These are phyloP conservation scores for Tylopilus orsonianus DNA, from an alignment of 1,284 basidiomycete genomes.

Conservation along the genomic window DNA sequence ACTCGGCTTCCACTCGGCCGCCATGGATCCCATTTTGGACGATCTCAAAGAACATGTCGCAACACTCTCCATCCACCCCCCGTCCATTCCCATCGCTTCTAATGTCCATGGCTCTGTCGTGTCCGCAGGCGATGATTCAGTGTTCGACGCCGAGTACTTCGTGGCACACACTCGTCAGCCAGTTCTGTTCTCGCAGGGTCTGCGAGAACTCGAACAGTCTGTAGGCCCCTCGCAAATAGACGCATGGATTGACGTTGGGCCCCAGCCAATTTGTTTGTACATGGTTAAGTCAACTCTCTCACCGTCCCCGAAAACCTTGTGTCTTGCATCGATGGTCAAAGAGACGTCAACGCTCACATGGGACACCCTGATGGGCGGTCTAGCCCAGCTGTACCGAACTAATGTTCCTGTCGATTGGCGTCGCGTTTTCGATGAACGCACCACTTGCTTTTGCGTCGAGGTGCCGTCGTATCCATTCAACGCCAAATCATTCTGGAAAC, in stretches of 20 bases:
- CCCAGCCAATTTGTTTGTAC: conserved; percentile 55
- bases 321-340: conserved; percentile 51
- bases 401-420: conserved; percentile 51
- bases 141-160: conserved; percentile 56
- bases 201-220: conserved; percentile 39
- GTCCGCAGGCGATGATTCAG: conserved; percentile 46
- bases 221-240: conserved; percentile 35
- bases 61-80: conserved; percentile 41
- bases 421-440: conserved; percentile 48
- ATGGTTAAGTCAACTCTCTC: conserved; percentile 49
- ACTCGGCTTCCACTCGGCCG: conserved; percentile 63
- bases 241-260: conserved; percentile 66
- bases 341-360: conserved; percentile 42
- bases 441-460: conserved; percentile 41
- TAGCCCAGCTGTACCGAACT: conserved; percentile 50
- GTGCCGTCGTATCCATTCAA: conserved; percentile 66
- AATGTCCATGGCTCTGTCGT: conserved; percentile 56
- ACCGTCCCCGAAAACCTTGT: conserved; percentile 34
- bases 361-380: conserved; percentile 42
- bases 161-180: conserved; percentile 57
- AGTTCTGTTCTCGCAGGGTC: conserved; percentile 54
- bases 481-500: conserved; percentile 56
- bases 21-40: conserved; percentile 56
- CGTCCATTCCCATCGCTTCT: conserved; percentile 57
- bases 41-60: conserved; percentile 43